Conservation (phyloP, 371 early-diverging fungal genomes). For the Capniomyces stellatus region DNA sequence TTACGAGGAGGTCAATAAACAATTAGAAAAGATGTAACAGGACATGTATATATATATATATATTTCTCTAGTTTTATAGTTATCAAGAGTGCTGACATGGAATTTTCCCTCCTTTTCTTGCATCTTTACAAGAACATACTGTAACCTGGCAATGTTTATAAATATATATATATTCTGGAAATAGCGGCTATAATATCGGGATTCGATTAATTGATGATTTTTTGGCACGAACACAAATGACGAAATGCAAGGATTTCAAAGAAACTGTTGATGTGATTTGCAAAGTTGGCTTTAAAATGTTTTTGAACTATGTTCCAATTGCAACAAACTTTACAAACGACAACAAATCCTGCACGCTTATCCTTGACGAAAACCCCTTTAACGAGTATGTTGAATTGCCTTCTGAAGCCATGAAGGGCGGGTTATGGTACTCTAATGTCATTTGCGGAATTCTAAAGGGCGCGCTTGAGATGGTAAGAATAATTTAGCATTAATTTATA, state of each 20-base stretch:
- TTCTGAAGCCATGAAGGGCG: conserved; percentile 54
- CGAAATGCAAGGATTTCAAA: conserved; percentile 70
- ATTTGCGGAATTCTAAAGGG: conserved; percentile 88
- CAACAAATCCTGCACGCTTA: conserved; percentile 67
- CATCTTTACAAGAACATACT: conserved; percentile 29
- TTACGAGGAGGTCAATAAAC: conserved; percentile 79
- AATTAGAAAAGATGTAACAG: conserved; percentile 95
- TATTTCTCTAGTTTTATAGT: background rate
- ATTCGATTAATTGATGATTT: conserved; percentile 90
- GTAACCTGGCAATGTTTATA: too few relatives aligned
- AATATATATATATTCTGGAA: too few relatives aligned
- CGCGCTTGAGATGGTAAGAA: conserved; percentile 82
- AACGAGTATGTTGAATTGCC: conserved; percentile 79
- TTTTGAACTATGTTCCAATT: conserved; percentile 72
- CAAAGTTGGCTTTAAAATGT: conserved; percentile 93
- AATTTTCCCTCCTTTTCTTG: background rate
- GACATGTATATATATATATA: too few relatives aligned
- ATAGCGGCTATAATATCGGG: conserved; percentile 97
- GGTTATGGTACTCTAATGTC: conserved; percentile 90
- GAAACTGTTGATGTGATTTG: conserved; percentile 85
- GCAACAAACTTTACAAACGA: conserved; percentile 66
- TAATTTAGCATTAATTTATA: too few relatives aligned
- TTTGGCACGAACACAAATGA: conserved; percentile 61
- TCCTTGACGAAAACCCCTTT: conserved; percentile 87
- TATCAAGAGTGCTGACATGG: background rate